phyloP scores from a whole-genome alignment of 805 yeast species.

The Jamesozyma lodderae region DNA sequence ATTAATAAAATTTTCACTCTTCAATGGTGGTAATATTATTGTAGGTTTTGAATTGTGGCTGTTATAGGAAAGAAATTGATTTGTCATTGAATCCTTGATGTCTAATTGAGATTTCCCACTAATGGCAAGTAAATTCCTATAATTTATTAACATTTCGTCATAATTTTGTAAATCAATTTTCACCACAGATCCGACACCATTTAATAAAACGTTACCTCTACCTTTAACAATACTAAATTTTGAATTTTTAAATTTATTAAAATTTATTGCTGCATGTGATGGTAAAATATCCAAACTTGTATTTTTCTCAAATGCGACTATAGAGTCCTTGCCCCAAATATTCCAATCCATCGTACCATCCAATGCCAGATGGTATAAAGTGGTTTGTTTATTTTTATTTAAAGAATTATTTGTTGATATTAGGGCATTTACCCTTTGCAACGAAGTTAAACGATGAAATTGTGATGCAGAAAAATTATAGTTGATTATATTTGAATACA shows the following conservation, averaged over 20 bases:
- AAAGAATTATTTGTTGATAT: constrained; percentile 19
- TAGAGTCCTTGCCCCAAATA: constrained; percentile 21
- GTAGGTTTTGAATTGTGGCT: not conserved
- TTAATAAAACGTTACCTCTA: constrained; percentile 23
- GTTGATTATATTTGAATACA: constrained; percentile 16
- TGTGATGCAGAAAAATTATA: constrained; percentile 17
- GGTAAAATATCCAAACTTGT: constrained; percentile 16
- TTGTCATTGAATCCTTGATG: constrained; percentile 14
- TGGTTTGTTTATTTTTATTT: constrained; percentile 2
- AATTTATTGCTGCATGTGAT: constrained; percentile 1
- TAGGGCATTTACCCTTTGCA: constrained; percentile 10
- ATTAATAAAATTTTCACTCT: too few relatives aligned
- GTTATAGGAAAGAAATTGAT: constrained; percentile 1
- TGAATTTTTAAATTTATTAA: constrained; percentile 8
- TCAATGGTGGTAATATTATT: too few relatives aligned
- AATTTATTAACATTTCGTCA: constrained; percentile 24
- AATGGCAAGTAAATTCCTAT: constrained; percentile 25
- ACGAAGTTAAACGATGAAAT: constrained; percentile 13
- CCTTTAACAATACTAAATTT: constrained; percentile 22
- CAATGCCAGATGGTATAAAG: constrained; percentile 9
- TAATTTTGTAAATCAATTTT: constrained; percentile 20
- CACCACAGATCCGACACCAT: constrained; percentile 19
- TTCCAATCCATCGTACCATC: constrained; percentile 27
- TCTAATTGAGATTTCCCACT: constrained; percentile 26
- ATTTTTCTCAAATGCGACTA: constrained; percentile 26